These are phyloP conservation scores for Pseudisothecium myosuroides DNA, from an alignment of 225 moss, liverwort and hornwort genomes.

Conservation along the genomic window DNA sequence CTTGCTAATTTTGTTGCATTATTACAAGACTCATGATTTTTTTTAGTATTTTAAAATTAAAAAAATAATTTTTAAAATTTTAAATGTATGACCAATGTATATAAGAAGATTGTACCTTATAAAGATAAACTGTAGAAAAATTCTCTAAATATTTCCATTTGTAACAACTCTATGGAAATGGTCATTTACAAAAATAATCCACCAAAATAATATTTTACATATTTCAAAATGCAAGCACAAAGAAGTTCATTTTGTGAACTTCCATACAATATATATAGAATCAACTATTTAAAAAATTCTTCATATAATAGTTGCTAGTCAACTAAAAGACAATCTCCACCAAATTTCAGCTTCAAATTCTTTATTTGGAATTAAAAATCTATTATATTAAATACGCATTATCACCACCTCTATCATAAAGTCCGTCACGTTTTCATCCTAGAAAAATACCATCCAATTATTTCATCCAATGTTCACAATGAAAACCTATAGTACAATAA, in stretches of 20 bases:
- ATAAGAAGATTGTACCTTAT: accelerated
- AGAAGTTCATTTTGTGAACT: accelerated
- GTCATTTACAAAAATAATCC: neutral
- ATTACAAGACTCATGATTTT: accelerated
- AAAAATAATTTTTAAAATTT: too few relatives aligned
- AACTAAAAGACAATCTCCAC: accelerated
- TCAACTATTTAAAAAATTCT: accelerated
- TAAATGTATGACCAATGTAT: neutral
- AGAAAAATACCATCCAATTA: too few relatives aligned
- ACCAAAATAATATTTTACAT: neutral
- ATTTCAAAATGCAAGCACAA: neutral
- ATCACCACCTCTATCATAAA: too few relatives aligned
- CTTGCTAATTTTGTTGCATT: neutral
- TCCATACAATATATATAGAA: neutral
- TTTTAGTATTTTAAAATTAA: neutral
- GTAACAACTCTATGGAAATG: neutral
- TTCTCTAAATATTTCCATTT: neutral
- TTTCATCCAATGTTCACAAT: too few relatives aligned
- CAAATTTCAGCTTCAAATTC: neutral
- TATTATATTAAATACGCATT: too few relatives aligned
- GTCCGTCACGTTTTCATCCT: too few relatives aligned
- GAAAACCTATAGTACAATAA: too few relatives aligned
- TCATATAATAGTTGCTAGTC: too few relatives aligned
- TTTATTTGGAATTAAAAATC: accelerated
- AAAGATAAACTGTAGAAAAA: too few relatives aligned